Base-by-base conservation (phyloP, 306 rosid species). In the Alnus glutinosa region DNA sequence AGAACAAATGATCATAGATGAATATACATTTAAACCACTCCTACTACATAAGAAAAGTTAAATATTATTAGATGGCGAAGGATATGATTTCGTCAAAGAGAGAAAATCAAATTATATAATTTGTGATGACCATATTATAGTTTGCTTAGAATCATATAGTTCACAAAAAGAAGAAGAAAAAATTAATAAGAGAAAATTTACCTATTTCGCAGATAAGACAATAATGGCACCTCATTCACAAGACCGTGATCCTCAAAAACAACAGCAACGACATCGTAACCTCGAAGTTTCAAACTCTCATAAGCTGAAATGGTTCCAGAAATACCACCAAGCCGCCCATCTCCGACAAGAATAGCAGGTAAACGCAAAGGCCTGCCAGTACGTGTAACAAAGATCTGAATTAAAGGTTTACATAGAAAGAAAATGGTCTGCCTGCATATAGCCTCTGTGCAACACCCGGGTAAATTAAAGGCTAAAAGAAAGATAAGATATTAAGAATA, bases 241-340 rank as follows among this genome's bases (percentile, higher is more conserved):
- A 95, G 98, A 70, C 98, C 98, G 9, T 89, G 93, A 87, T 95
- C 97, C 69, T 86, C 97, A 34, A 95, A 75, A 81, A 93, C 78
- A 86, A 95, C 77, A 72, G 98, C 97, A 50, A 83, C 89, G 80
- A 92, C 86, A 77, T 95, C 98, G 74, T 91, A 92, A 70, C 98
- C 98, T 57, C 97, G 89, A 77, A 95, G 89, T 18, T 77, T 91
- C 89, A 95, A 89, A 78, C 85, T 89, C 85, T 95, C 98, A 63
- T 91, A 95, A 70, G 98, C 98, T 77, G 98, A 91, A 82, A 95
- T 90, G 70, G 98, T 92, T 79, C 92, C 97, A 71, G 98, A 95
- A 80, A 95, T 90, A 71, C 98, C 98, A 70, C 98, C 98, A 13
- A 95, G 79, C 82, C 78, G 86, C 61, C 98, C 98, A 88, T 95